A percentile compares a stretch with the other conserved stretches of the same genome.
phyloP scores from a whole-genome alignment of 2,329 filamentous ascomycete genomes.

The Nothophoma quercina region DNA sequence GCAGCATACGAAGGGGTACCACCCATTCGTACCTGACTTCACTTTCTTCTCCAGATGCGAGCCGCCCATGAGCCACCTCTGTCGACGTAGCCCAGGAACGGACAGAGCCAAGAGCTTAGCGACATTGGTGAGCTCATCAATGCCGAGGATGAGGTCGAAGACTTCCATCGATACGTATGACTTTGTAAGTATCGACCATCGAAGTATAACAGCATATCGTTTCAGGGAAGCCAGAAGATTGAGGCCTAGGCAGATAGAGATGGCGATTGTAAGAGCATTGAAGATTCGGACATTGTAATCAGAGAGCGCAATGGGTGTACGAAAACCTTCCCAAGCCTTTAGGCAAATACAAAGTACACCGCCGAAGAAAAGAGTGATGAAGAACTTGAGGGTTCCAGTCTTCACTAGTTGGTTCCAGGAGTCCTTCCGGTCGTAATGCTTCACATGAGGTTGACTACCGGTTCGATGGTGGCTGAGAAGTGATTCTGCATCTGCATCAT shows the following conservation, averaged over 20 bases:
- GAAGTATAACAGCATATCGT: constrained; percentile 40
- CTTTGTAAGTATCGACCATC: constrained; percentile 41
- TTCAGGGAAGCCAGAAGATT: constrained; percentile 44
- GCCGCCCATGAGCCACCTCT: constrained; percentile 17
- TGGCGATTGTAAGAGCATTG: constrained; percentile 41
- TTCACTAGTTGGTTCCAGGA: constrained; percentile 25
- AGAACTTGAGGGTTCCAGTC: constrained; percentile 31
- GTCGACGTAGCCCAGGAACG: constrained; percentile 29
- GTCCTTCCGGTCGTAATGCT: constrained; percentile 1
- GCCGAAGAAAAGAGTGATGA: constrained; percentile 40
- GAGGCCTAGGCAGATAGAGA: constrained; percentile 44
- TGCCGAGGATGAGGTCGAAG: constrained; percentile 44
- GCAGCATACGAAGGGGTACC: constrained; percentile 39
- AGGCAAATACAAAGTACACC: constrained; percentile 34
- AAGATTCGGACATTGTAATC: constrained; percentile 38
- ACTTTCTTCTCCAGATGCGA: not conserved
- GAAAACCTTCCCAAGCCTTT: constrained; percentile 40
- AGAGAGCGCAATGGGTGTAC: constrained; percentile 26
- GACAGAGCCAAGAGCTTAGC: constrained; percentile 42
- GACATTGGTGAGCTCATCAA: constrained; percentile 41
- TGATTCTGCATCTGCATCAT: not conserved
- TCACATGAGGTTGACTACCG: not conserved
- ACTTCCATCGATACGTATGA: constrained; percentile 42
- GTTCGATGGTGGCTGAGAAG: not conserved
- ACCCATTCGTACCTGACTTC: not conserved